Conservation (phyloP, 2,329 filamentous ascomycete genomes). For the Cladosporium oxysporum region DNA sequence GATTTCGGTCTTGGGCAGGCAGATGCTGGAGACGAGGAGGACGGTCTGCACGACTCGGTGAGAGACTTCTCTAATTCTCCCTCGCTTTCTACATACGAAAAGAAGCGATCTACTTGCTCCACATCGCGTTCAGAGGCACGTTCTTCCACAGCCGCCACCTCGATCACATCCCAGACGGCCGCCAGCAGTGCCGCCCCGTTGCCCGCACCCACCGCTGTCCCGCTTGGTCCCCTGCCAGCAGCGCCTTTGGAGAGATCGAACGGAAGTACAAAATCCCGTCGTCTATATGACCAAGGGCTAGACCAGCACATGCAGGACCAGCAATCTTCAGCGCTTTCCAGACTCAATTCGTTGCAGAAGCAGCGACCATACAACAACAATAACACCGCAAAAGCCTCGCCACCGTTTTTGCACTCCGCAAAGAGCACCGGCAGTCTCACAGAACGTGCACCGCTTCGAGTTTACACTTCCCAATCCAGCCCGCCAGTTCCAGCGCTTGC, state of each 20-base stretch:
- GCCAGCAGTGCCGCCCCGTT: slow-evolving; percentile 36
- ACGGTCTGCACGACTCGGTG: slow-evolving; percentile 50
- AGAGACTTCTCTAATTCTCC: slow-evolving; percentile 51
- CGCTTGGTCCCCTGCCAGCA: slow-evolving; percentile 24
- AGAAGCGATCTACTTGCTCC: slow-evolving; percentile 78
- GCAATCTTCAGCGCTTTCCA: slow-evolving; percentile 72
- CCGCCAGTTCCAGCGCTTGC: slow-evolving; percentile 40
- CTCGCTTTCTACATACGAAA: slow-evolving; percentile 64
- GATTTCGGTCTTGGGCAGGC: slow-evolving; percentile 38
- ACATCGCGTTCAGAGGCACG: slow-evolving; percentile 70
- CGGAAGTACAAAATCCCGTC: slow-evolving; percentile 62
- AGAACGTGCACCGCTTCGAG: slow-evolving; percentile 40
- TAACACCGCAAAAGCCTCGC: slow-evolving; percentile 53
- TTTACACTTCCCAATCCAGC: slow-evolving; percentile 41
- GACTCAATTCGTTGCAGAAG: slow-evolving; percentile 75
- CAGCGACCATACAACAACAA: slow-evolving; percentile 55
- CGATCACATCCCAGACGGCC: slow-evolving; percentile 70
- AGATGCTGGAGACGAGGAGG: slow-evolving; percentile 41
- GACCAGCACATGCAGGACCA: slow-evolving; percentile 79
- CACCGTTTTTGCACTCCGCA: slow-evolving; percentile 35
- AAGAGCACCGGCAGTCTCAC: slow-evolving; percentile 69
- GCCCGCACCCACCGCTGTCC: slow-evolving; percentile 28
- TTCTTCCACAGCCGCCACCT: slow-evolving; percentile 85
- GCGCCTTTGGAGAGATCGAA: slow-evolving; percentile 60
- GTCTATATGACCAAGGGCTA: slow-evolving; percentile 81